Percentiles rank a stretch among this genome's conserved stretches.
phyloP scores from a whole-genome alignment of 192 early-diverging fungal species.

The Entomortierella parvispora region DNA sequence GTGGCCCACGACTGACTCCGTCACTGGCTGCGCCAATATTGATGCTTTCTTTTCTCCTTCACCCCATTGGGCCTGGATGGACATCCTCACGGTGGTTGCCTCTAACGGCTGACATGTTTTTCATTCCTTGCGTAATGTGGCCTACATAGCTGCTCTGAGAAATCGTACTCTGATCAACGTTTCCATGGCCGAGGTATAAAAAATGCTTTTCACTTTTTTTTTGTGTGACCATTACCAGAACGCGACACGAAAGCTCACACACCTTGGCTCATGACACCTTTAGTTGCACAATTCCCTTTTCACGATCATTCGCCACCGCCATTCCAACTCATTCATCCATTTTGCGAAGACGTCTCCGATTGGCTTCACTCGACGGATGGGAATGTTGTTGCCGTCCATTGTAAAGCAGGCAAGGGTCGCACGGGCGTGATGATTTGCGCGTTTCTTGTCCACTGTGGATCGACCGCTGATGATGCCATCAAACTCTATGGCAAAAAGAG shows the following conservation, averaged over 20 bases:
- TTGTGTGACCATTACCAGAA: background rate
- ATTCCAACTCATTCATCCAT: slow-evolving; percentile 54
- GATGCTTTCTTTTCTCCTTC: too few species aligned
- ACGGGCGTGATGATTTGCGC: slow-evolving; percentile 68
- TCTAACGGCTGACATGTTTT: background rate
- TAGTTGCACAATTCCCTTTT: slow-evolving; percentile 62
- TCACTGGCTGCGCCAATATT: too few species aligned
- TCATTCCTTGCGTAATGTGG: background rate
- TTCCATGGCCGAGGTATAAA: slow-evolving; percentile 58
- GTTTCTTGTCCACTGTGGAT: slow-evolving; percentile 54
- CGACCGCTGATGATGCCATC: slow-evolving; percentile 55
- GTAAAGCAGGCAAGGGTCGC: slow-evolving; percentile 74
- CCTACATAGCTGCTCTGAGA: slow-evolving; percentile 60
- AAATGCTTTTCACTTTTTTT: background rate
- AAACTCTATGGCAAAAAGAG: slow-evolving; percentile 57
- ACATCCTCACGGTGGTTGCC: too few species aligned
- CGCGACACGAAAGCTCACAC: background rate
- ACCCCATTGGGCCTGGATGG: too few species aligned
- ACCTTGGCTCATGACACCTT: background rate
- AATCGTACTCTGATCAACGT: slow-evolving; percentile 53
- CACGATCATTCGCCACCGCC: slow-evolving; percentile 66
- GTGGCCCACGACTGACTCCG: background rate
- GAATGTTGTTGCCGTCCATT: slow-evolving; percentile 68
- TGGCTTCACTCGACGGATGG: slow-evolving; percentile 53
- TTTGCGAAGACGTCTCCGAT: slow-evolving; percentile 60